Evolutionary conservation across 2,329 filamentous ascomycete species (phyloP), one percentile per base, ranked within the genome.

Genomic region (Gnomoniopsis smithogilvyi): DNA sequence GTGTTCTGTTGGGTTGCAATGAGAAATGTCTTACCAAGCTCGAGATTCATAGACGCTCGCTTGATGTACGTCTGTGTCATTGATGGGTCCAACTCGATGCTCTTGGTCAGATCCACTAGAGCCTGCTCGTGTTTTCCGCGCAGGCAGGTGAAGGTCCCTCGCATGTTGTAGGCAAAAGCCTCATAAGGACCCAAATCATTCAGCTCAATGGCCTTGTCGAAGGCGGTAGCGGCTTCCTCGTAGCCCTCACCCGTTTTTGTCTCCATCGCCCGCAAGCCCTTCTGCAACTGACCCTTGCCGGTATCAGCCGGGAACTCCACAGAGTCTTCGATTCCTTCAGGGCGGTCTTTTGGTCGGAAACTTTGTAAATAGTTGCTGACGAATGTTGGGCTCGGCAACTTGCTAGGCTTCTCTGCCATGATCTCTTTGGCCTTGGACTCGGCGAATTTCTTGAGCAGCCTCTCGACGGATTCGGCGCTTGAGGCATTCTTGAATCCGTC

Each of bases 341-440:
- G 94, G 2, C 91, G 84, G 51, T 86, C 81, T 78, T 90, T 91
- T 60, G 87, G 81, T 62, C 95, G 90, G 89, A 99, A 99, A 79
- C 94, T 98, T 78, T 98, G 94, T 34, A 99, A 88, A 76, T 99
- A 99, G 81, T 99, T 99, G 71, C 92, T 92, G 66, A 99, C 93
- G 68, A 98, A 99, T 14, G 93, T 97, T 33, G 95, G 90, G 75
- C 93, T 97, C 21, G 95, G 95, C 53, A 99, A 84, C 78, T 91
- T 94, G 78, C 92, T 90, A 36, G 81, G 78, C 76, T 95, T 94
- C 75, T 93, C 94, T 61, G 83, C 83, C 68, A 99, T 81, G 70
- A 99, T 96, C 64, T 86, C 87, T 78, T 94, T 92, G 64, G 91
- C 94, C 80, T 97, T 97, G 66, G 90, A 83, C 77, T 98, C 94